Base-by-base conservation (phyloP, 73 alveolate genomes). In the Paramecium caudatum region DNA sequence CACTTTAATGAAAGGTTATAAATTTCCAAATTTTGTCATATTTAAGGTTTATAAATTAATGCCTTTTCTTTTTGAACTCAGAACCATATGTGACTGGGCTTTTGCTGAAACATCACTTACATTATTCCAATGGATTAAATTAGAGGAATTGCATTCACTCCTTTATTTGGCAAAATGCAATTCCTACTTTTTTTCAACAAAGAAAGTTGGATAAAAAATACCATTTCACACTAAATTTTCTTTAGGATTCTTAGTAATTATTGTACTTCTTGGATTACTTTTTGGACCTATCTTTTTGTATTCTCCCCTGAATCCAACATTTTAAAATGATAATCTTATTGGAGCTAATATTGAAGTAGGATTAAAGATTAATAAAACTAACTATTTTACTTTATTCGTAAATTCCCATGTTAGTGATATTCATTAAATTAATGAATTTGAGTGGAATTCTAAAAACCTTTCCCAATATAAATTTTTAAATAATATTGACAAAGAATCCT, bases 11-110 rank as follows among this genome's bases (percentile, higher is more conserved):
- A 50, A 90, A 65, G 91, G 94, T 3, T 55, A 94, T 48, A 91
- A 88, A 25, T 70, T 78, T 10, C 78, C 83, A 46, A 80, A 90
- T 85, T 84, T 70, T 47, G 63, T 86, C 12, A 41, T 88, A 34
- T 96, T 90, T 82, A 91, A 92, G 61, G 86, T 91, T 8, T 96
- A 87, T 65, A 78, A 83, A 34, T 86, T 81, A 16, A 82, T 91
- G 85, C 99, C 99, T 17, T 96, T 96, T 55, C 81, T 96, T 39
- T 95, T 95, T 68, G 99, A 96, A 86, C 62, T 96, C 48, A 91
- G 95, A 85, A 95, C 95, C 27, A 61, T 96, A 78, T 74, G 91
- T 41, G 99, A 96, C 82, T 96, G 99, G 99, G 93, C 97, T 21
- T 90, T 96, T 65, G 91, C 99, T n/a, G 91, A 82, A 41, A 96